Conservation (phyloP, 2,329 filamentous ascomycete species). For the Dissoconium aciculare region DNA sequence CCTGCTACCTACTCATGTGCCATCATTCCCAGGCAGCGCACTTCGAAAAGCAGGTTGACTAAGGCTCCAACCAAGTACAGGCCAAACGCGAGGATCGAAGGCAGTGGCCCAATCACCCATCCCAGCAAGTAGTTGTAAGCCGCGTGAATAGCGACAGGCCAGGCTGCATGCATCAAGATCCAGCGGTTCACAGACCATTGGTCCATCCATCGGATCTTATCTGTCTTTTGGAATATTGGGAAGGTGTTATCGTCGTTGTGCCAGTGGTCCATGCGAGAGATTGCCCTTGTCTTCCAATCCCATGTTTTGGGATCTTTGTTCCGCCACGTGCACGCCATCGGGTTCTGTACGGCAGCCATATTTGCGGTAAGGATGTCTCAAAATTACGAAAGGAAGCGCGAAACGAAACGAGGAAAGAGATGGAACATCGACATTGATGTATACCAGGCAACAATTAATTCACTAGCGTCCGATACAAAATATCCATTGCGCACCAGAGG, state of each 20-base stretch:
- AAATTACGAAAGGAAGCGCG: too few relatives aligned
- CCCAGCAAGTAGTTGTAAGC: conserved; percentile 19
- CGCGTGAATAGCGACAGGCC: conserved; percentile 26
- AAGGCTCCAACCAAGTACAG: conserved; percentile 26
- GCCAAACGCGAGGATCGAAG: conserved; percentile 17
- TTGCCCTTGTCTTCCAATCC: not conserved
- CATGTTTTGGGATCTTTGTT: not conserved
- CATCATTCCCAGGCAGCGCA: conserved; percentile 26
- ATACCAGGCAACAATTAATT: too few relatives aligned
- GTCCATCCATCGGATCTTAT: conserved; percentile 28
- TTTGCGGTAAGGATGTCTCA: too few relatives aligned
- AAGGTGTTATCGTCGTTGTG: not conserved
- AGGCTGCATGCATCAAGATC: conserved; percentile 23
- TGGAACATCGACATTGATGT: too few relatives aligned
- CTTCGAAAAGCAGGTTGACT: conserved; percentile 23
- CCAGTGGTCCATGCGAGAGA: not conserved
- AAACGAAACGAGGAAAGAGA: too few relatives aligned
- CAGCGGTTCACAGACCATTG: conserved; percentile 26
- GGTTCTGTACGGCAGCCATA: not conserved
- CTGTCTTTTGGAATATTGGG: conserved; percentile 23
- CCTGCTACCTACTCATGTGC: conserved; percentile 26
- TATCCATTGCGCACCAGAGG: too few relatives aligned
- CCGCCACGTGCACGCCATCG: not conserved
- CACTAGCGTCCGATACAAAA: too few relatives aligned
- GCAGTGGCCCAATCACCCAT: conserved; percentile 18